phyloP scores from a whole-genome alignment of 495 filamentous ascomycete species.

The Clavariopsis aquatica region DNA sequence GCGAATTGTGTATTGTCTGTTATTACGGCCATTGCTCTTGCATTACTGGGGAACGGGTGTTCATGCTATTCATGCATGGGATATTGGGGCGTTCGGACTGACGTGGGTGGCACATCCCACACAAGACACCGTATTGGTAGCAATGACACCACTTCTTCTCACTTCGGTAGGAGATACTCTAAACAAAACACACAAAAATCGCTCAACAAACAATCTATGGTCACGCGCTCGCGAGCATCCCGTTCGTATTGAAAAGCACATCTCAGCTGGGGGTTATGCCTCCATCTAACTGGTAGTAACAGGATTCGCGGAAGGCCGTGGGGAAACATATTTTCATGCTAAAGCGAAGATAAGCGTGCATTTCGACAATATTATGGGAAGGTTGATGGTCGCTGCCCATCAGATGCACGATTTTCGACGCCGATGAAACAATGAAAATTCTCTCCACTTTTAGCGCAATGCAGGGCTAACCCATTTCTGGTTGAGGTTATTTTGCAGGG shows the following conservation, averaged over 20 bases:
- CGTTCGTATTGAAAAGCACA: constrained; percentile 13
- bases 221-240: constrained; percentile 3
- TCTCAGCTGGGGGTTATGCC: background rate
- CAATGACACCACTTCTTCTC: background rate
- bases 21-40: background rate
- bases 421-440: constrained; percentile 1
- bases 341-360: constrained; percentile 5
- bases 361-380: constrained; percentile 3
- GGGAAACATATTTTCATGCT: background rate
- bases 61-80: constrained; percentile 7
- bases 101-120: background rate
- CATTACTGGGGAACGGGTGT: background rate
- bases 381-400: background rate
- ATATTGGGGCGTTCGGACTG: background rate
- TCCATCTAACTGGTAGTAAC: background rate
- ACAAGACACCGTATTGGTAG: background rate
- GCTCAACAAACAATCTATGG: background rate
- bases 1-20: no score
- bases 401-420: background rate
- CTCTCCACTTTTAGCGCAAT: background rate
- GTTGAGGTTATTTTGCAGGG: background rate
- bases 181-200: background rate
- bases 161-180: background rate
- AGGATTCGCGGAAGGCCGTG: background rate
- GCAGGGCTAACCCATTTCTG: constrained; percentile 4